These are phyloP conservation scores for Russula sp. DNA, from an alignment of 768 basidiomycete genomes.

Conservation along the genomic window DNA sequence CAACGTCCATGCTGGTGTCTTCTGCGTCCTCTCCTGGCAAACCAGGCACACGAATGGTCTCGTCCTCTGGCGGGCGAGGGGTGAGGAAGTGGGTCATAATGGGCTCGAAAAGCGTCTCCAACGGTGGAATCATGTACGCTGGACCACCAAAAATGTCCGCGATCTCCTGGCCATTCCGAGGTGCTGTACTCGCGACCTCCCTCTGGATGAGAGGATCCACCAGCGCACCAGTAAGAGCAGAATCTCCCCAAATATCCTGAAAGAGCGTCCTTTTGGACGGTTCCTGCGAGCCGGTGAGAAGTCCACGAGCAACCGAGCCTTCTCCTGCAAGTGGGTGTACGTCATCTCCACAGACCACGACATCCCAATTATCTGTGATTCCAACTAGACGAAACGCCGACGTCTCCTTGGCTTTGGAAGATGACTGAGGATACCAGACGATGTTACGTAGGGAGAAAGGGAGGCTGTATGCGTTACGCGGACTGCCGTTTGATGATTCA, in stretches of 20 bases:
- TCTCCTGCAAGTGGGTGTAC: slow-evolving; percentile 44
- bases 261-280: slow-evolving; percentile 60
- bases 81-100: slow-evolving; percentile 51
- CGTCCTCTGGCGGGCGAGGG: slow-evolving; percentile 32
- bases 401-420: slow-evolving; percentile 34
- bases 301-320: slow-evolving; percentile 42
- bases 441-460: slow-evolving; percentile 62
- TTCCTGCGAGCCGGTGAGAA: slow-evolving; percentile 35
- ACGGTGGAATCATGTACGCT: slow-evolving; percentile 72
- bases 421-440: slow-evolving; percentile 39
- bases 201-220: slow-evolving; percentile 26
- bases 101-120: slow-evolving; percentile 67
- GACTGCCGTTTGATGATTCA: slow-evolving; percentile 43
- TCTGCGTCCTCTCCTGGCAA: slow-evolving; percentile 34
- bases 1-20: slow-evolving; percentile 36
- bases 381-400: slow-evolving; percentile 58
- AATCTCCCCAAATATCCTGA: slow-evolving; percentile 86
- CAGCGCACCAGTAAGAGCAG: slow-evolving; percentile 51
- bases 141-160: slow-evolving; percentile 60
- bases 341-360: slow-evolving; percentile 67
- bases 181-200: slow-evolving; percentile 32
- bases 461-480: slow-evolving; percentile 45
- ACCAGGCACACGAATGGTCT: slow-evolving; percentile 26
- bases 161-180: slow-evolving; percentile 44
- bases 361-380: slow-evolving; percentile 63